A percentile compares a stretch with the other conserved stretches of the same genome.
Evolutionary conservation across 1,139 yeast genomes (phyloP).

Genomic region (Hanseniaspora sp.): DNA sequence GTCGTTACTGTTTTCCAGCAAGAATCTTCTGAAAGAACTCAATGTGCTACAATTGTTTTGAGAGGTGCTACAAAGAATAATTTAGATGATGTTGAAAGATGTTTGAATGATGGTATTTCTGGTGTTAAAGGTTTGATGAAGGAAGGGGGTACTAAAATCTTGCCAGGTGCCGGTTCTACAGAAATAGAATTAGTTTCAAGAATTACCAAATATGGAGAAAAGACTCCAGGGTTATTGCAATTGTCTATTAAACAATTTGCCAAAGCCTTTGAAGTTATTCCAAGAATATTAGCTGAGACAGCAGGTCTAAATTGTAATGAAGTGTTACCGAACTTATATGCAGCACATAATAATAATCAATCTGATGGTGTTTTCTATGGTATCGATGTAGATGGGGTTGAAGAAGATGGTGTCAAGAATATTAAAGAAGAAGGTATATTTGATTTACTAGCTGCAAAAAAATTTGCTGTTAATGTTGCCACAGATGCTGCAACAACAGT

Average conservation of each 20-base stretch:
- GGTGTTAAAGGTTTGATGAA: constrained; percentile 81
- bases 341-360: constrained; percentile 47
- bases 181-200: constrained; percentile 79
- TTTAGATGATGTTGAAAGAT: constrained; percentile 90
- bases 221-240: constrained; percentile 85
- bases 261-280: constrained; percentile 86
- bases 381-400: constrained; percentile 60
- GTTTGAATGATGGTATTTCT: constrained; percentile 92
- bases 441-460: constrained; percentile 72
- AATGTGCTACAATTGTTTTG: constrained; percentile 83
- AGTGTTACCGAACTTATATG: constrained; percentile 72
- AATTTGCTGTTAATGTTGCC: constrained; percentile 81
- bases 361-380: constrained; percentile 42
- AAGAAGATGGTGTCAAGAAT: constrained; percentile 59
- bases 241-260: constrained; percentile 91
- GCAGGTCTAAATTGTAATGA: constrained; percentile 88
- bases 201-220: constrained; percentile 76
- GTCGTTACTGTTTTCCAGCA: constrained; percentile 91
- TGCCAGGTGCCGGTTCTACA: constrained; percentile 97
- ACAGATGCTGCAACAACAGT: constrained; percentile 92
- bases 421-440: constrained; percentile 58
- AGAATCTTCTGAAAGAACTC: constrained; percentile 46
- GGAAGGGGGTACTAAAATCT: constrained; percentile 40
- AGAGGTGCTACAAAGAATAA: constrained; percentile 97
- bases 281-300: constrained; percentile 86